A percentile compares a stretch with the other conserved stretches of the same genome.
phyloP scores from a whole-genome alignment of 2,329 filamentous ascomycete species.

The Penicillium sp. region DNA sequence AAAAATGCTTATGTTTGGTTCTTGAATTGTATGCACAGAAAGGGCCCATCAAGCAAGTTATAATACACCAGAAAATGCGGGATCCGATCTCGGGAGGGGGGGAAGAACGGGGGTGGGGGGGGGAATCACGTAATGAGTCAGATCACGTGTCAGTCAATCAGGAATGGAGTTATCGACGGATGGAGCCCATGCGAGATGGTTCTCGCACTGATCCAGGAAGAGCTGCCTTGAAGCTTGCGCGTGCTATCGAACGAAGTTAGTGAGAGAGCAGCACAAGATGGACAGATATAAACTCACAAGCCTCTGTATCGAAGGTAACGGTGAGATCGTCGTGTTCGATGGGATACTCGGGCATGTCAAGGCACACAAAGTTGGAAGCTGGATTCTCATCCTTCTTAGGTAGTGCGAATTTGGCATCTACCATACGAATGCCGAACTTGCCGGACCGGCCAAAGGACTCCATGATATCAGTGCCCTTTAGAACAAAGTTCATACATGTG shows the following conservation, averaged over 20 bases:
- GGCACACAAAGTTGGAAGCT: slow-evolving; percentile 71
- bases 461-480: slow-evolving; percentile 81
- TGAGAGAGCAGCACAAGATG: neutral
- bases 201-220: slow-evolving; percentile 41
- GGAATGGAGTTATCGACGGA: slow-evolving; percentile 34
- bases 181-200: slow-evolving; percentile 41
- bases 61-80: slow-evolving; percentile 13
- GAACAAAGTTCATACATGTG: slow-evolving; percentile 81
- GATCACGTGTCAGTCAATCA: slow-evolving; percentile 18
- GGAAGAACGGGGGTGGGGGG: neutral
- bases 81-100: slow-evolving; percentile 2
- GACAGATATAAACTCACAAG: slow-evolving; percentile 57
- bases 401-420: slow-evolving; percentile 87
- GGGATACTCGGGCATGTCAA: slow-evolving; percentile 84
- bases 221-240: slow-evolving; percentile 37
- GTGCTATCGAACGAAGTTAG: slow-evolving; percentile 29
- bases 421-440: slow-evolving; percentile 72
- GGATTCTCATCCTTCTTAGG: slow-evolving; percentile 57
- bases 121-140: slow-evolving; percentile 18
- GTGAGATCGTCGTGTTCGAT: slow-evolving; percentile 91
- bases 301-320: slow-evolving; percentile 76
- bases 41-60: slow-evolving; percentile 5
- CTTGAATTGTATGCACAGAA: slow-evolving; percentile 22
- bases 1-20: slow-evolving; percentile 21
- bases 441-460: slow-evolving; percentile 64